Evolutionary conservation across 192 early-diverging fungal species (phyloP).

Genomic region (Backusella tuberculispora): DNA sequence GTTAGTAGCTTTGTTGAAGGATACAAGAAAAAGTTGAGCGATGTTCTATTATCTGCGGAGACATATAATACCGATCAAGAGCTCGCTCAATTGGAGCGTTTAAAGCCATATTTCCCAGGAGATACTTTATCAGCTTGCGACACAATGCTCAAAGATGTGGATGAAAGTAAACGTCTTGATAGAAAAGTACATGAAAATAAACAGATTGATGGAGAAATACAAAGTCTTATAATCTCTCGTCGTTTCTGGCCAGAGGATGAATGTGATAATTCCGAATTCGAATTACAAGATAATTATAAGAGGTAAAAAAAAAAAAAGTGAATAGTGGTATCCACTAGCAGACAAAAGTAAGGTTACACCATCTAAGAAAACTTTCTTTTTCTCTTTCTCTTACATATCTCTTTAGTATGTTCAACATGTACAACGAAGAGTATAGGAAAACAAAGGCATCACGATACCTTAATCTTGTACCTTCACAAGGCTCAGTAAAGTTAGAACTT

Average conservation of each 20-base stretch:
- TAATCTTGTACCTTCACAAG: constrained; percentile 16
- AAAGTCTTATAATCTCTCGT: constrained; percentile 14
- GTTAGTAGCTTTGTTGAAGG: constrained; percentile 19
- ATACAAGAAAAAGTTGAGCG: constrained; percentile 7
- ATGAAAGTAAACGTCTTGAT: constrained; percentile 16
- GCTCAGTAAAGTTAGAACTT: constrained; percentile 28
- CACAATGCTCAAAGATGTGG: constrained; percentile 30
- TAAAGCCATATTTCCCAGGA: constrained; percentile 19
- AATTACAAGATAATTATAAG: not conserved
- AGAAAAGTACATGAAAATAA: constrained; percentile 17
- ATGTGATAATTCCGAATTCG: not conserved
- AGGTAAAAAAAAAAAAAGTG: not conserved
- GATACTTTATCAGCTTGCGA: constrained; percentile 7
- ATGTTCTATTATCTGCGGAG: not conserved
- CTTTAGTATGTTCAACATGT: constrained; percentile 16
- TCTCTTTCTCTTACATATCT: not conserved
- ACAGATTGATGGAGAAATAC: not conserved
- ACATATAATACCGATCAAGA: constrained; percentile 23
- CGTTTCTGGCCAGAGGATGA: constrained; percentile 33
- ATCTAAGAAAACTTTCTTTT: not conserved
- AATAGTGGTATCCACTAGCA: not conserved
- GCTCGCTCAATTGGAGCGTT: not conserved
- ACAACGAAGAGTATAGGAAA: constrained; percentile 12
- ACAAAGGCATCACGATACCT: constrained; percentile 15
- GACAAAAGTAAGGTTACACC: not conserved